Percentiles rank a stretch among this genome's conserved stretches.
Conservation (phyloP, 2,329 filamentous ascomycete genomes). For the Monosporascus cannonballus region DNA sequence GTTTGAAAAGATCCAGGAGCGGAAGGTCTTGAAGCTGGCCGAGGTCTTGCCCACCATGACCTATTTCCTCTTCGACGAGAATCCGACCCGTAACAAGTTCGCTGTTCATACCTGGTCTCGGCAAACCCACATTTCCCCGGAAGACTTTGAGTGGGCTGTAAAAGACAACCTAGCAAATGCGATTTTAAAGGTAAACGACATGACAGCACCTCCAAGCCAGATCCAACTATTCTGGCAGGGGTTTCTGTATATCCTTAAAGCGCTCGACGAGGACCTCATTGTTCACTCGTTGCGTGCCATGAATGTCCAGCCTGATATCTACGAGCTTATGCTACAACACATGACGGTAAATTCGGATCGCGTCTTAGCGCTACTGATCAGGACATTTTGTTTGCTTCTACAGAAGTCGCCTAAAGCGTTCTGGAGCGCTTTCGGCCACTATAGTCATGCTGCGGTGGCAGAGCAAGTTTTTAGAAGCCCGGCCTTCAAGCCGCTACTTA, state of each 20-base stretch:
- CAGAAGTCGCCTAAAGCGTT: conserved; percentile 73
- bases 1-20: conserved; percentile 73
- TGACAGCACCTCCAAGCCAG: conserved; percentile 31
- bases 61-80: conserved; percentile 73
- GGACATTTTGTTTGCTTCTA: conserved; percentile 64
- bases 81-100: conserved; percentile 59
- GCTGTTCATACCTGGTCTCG: conserved; percentile 63
- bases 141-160: conserved; percentile 85
- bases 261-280: conserved; percentile 67
- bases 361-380: conserved; percentile 63
- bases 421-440: conserved; percentile 81
- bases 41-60: conserved; percentile 75
- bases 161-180: conserved; percentile 64
- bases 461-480: conserved; percentile 76
- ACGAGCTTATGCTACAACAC: conserved; percentile 52
- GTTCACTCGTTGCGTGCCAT: conserved; percentile 72
- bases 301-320: conserved; percentile 71
- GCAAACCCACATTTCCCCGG: conserved; percentile 54
- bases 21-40: conserved; percentile 70
- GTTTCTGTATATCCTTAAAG: conserved; percentile 65
- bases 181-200: conserved; percentile 55
- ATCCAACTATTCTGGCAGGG: conserved; percentile 77
- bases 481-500: conserved; percentile 54
- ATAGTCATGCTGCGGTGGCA: conserved; percentile 73
- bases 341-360: conserved; percentile 45